These are phyloP conservation scores for Linum lewisii DNA, from an alignment of 345 rosid species.

Conservation along the genomic window DNA sequence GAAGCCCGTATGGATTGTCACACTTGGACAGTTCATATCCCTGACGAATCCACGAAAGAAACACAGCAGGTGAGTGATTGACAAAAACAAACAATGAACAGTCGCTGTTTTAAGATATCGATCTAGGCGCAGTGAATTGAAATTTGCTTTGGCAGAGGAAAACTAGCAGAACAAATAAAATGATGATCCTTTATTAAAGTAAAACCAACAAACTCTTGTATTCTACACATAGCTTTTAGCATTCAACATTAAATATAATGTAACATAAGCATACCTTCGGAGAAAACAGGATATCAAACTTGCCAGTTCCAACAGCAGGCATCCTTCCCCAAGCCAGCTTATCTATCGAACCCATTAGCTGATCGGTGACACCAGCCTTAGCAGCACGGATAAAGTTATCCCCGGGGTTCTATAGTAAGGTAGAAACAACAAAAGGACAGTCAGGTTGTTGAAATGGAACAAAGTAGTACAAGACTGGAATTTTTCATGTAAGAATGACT, in stretches of 20 bases:
- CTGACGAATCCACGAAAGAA: conserved; percentile 24
- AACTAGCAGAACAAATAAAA: no score
- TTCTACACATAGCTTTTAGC: no score
- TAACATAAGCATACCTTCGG: conserved; percentile 45
- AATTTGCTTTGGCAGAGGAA: no score
- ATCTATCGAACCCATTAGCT: conserved; percentile 73
- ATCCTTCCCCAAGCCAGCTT: conserved; percentile 81
- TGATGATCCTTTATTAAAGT: no score
- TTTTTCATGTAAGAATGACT: conserved; percentile 19
- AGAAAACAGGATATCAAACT: conserved; percentile 58
- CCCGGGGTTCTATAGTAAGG: conserved; percentile 64
- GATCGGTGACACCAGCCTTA: conserved; percentile 50
- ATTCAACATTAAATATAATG: no score
- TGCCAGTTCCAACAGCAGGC: conserved; percentile 66
- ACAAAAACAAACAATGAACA: not conserved
- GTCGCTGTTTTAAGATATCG: conserved; percentile 7
- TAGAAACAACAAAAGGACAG: conserved; percentile 7
- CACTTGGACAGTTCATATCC: conserved; percentile 36
- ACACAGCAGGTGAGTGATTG: not conserved
- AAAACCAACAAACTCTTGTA: no score
- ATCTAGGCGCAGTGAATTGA: no score
- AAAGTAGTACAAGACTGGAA: conserved; percentile 2
- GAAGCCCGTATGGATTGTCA: conserved; percentile 42
- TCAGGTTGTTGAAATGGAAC: not conserved
- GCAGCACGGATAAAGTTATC: conserved; percentile 74